phyloP scores from a whole-genome alignment of 257 asterid species.

The Przewalskia tangutica region DNA sequence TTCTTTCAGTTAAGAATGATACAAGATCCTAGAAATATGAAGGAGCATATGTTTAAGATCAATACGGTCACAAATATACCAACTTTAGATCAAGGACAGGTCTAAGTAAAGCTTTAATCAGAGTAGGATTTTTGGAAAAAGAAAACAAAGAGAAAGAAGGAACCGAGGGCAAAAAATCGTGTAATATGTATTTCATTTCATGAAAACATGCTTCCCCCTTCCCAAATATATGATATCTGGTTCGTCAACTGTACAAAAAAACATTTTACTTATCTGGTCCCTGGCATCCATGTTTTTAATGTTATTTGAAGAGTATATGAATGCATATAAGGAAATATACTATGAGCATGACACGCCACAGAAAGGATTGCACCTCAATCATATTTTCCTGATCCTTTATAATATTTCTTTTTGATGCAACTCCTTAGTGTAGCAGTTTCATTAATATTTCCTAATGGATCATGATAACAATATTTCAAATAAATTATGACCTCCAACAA shows the following conservation, averaged over 20 bases:
- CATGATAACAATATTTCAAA: background rate
- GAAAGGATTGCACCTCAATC: background rate
- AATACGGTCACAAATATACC: background rate
- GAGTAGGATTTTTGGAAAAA: background rate
- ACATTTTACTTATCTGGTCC: background rate
- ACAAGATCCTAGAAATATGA: background rate
- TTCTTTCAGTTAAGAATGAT: background rate
- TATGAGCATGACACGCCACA: background rate
- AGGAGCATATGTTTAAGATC: background rate
- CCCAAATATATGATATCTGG: background rate
- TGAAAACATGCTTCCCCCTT: background rate
- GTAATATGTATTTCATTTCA: background rate
- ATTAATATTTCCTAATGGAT: background rate
- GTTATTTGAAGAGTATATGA: background rate
- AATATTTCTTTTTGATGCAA: background rate
- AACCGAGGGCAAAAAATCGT: background rate
- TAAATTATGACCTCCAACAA: background rate
- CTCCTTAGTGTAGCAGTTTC: background rate
- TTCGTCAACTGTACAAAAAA: background rate
- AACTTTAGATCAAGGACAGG: background rate
- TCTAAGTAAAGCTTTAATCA: background rate
- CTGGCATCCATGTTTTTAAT: background rate
- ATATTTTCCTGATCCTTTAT: background rate
- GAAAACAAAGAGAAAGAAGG: background rate
- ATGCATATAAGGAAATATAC: background rate